phyloP scores from a whole-genome alignment of 1,139 yeast genomes.

The Zygoascus hellenicus region DNA sequence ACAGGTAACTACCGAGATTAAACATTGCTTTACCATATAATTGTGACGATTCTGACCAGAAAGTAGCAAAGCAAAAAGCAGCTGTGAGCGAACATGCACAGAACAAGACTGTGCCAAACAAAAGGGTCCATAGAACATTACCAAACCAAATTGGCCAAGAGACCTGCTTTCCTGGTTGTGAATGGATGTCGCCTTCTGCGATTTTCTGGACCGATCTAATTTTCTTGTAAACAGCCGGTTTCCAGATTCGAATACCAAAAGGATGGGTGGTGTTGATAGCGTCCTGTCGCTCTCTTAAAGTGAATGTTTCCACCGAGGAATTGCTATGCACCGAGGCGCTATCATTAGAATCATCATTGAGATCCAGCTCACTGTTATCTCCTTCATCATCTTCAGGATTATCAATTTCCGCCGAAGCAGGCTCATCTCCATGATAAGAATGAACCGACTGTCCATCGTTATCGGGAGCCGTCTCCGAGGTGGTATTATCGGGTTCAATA shows the following conservation, averaged over 20 bases:
- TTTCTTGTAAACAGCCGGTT: conserved; percentile 93
- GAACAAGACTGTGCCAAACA: conserved; percentile 63
- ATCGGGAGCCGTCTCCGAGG: background rate
- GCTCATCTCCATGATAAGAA: conserved; percentile 16
- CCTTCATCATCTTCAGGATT: conserved; percentile 14
- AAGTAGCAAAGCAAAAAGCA: conserved; percentile 33
- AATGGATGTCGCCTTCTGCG: conserved; percentile 93
- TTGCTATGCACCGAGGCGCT: conserved; percentile 41
- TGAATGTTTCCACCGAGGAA: conserved; percentile 66
- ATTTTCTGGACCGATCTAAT: conserved; percentile 84
- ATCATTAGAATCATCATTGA: conserved; percentile 24
- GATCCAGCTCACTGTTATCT: conserved; percentile 14
- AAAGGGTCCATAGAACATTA: conserved; percentile 68
- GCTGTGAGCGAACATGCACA: conserved; percentile 54
- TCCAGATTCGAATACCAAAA: conserved; percentile 97
- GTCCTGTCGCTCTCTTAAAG: conserved; percentile 88
- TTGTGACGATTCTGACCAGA: conserved; percentile 39
- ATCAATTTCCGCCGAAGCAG: conserved; percentile 15
- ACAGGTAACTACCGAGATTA: conserved; percentile 61
- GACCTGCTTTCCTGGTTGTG: conserved; percentile 52
- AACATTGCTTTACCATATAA: conserved; percentile 58
- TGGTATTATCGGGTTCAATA: background rate
- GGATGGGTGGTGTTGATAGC: conserved; percentile 97
- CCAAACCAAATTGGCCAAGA: conserved; percentile 61
- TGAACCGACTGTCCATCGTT: conserved; percentile 3